Evolutionary conservation across 768 basidiomycete genomes (phyloP).

Genomic region (Lactarius akahatsu): DNA sequence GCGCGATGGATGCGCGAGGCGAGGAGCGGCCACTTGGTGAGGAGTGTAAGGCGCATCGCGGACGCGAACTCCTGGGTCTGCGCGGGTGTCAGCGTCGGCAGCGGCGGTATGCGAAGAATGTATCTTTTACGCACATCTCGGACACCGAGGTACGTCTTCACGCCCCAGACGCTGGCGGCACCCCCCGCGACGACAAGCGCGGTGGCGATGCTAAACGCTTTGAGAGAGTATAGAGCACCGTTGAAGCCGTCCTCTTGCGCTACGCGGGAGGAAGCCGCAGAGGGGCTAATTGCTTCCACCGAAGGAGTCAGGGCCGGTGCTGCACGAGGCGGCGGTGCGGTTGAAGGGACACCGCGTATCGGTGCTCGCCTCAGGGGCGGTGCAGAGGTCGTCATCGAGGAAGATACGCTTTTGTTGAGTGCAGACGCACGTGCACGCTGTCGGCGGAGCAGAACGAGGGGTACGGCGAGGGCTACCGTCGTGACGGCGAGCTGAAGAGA

Average conservation of each 20-base stretch:
- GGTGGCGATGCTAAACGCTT: constrained; percentile 68
- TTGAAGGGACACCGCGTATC: not conserved
- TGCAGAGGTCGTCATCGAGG: constrained; percentile 29
- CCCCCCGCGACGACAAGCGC: constrained; percentile 53
- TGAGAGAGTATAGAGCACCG: constrained; percentile 53
- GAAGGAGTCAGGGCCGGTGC: not conserved
- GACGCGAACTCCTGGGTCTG: constrained; percentile 61
- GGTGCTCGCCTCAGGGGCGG: constrained; percentile 25
- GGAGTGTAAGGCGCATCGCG: constrained; percentile 52
- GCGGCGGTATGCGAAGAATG: too few species aligned
- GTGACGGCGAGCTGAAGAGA: constrained; percentile 35
- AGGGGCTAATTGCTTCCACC: not conserved
- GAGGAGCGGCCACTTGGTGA: constrained; percentile 48
- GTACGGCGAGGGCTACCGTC: constrained; percentile 36
- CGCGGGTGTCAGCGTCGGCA: not conserved
- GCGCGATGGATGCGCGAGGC: constrained; percentile 52
- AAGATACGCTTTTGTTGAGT: constrained; percentile 8
- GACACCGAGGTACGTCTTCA: constrained; percentile 45
- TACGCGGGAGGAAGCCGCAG: not conserved
- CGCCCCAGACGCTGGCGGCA: constrained; percentile 44
- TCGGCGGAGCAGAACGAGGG: constrained; percentile 34
- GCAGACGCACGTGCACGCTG: constrained; percentile 27
- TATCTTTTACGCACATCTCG: constrained; percentile 31
- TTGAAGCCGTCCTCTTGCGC: constrained; percentile 42
- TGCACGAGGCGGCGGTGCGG: not conserved